Base-by-base conservation (phyloP, 257 asterid genomes). In the Coffea eugenioides region DNA sequence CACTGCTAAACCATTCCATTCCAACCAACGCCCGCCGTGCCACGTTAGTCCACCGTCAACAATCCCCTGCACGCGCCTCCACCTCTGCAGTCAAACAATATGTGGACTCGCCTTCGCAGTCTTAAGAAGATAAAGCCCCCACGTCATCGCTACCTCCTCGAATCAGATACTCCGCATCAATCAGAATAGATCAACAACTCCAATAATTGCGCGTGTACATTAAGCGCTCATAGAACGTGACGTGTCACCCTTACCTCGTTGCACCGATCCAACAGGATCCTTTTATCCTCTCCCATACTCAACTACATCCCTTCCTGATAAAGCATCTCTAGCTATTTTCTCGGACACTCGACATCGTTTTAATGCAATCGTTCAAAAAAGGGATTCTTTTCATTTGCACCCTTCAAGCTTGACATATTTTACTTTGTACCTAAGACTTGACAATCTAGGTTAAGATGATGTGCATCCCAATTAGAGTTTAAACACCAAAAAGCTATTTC, bases 171-270 rank as follows among this genome's bases (percentile, higher is more conserved):
- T 39, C 34, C 34, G 34, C 34, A 31, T 31, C 34, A 31, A 4
- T 39, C 43, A 39, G 43, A 39, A 39, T 39, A 39, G 43, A 36
- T 8, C 65, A 21, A 11, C 1, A 20, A 18, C 27, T 21, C 11
- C 31, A 69, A 78, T 51, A 5, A 34, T 62, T 36, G 81, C 9
- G 78, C 81, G 81, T 81, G 80, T 31, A 16, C 0, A 48, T 15
- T 14, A 67, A 25, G 20, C 48, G 25, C 79, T 43, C 9, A 0
- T 31, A 31, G 34, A 31, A 31, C 8, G 39, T 51, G 10, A 78
- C 82, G 82, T 67, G 85, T 61, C 79, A 45, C 43, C 74, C 70
- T 71, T 39, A 69, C 69, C 67, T 46, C 62, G 3, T 61, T 36
- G 5, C 34, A 1, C 45, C 56, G 34, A 20, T 56, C 71, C 71